Conservation (phyloP, 441 rosid species). For the Populus tomentosa region DNA sequence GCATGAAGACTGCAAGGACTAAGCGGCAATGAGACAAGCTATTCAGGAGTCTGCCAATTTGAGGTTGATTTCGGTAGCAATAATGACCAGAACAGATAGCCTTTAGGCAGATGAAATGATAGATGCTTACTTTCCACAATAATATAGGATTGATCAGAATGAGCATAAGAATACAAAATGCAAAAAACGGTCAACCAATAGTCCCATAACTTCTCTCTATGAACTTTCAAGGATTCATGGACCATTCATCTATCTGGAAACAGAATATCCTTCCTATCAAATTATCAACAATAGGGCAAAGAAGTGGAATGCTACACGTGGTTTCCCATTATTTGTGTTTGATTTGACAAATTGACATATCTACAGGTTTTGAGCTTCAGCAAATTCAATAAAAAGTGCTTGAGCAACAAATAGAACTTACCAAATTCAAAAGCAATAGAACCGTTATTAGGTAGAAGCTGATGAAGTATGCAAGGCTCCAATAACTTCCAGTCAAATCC, state of each 20-base stretch:
- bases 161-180: background rate
- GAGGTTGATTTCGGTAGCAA: background rate
- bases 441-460: constrained; percentile 88
- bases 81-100: background rate
- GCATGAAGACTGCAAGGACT: no score
- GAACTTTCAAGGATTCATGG: background rate
- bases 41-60: background rate
- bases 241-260: background rate
- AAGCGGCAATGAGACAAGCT: background rate
- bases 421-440: constrained; percentile 86
- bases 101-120: background rate
- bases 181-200: background rate
- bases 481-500: constrained; percentile 76
- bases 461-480: constrained; percentile 78
- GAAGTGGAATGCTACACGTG: background rate
- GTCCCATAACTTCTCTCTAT: background rate
- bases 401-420: constrained; percentile 30
- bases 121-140: background rate
- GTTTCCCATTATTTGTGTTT: background rate
- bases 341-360: background rate
- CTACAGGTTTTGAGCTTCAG: background rate
- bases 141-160: background rate
- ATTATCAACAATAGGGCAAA: background rate
- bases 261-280: background rate
- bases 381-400: background rate